These are phyloP conservation scores for Deinandra increscens DNA, from an alignment of 129 eudicot genomes.

Conservation along the genomic window DNA sequence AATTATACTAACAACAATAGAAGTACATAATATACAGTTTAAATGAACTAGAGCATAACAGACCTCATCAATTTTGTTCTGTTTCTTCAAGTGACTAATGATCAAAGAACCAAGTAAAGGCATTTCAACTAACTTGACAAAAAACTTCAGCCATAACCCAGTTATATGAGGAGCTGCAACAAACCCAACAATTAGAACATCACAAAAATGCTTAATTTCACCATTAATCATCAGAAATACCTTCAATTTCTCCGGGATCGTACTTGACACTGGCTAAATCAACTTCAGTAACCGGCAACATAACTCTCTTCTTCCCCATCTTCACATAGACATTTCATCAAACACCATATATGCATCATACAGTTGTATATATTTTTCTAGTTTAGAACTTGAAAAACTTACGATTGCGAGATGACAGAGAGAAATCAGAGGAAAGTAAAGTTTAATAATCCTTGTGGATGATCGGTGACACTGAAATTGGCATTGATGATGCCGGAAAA, in stretches of 20 bases:
- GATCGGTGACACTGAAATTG: slow-evolving; percentile 8
- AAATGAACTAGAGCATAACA: neutral
- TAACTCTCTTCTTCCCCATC: slow-evolving; percentile 67
- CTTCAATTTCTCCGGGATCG: slow-evolving; percentile 48
- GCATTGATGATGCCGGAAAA: slow-evolving; percentile 11
- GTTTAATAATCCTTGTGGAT: neutral
- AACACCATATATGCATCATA: slow-evolving; percentile 25
- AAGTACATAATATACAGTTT: neutral
- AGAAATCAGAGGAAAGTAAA: neutral
- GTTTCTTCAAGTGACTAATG: slow-evolving; percentile 53
- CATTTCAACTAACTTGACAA: slow-evolving; percentile 52
- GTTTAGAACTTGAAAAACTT: slow-evolving; percentile 15
- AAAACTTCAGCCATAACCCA: slow-evolving; percentile 48
- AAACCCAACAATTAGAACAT: slow-evolving; percentile 17
- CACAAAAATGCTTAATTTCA: slow-evolving; percentile 3
- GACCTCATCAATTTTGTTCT: slow-evolving; percentile 70
- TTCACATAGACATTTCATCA: slow-evolving; percentile 36
- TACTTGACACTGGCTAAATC: slow-evolving; percentile 55
- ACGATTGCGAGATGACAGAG: slow-evolving; percentile 14
- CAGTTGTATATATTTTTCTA: neutral
- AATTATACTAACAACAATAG: neutral
- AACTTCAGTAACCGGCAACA: slow-evolving; percentile 73
- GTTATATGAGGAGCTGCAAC: slow-evolving; percentile 75
- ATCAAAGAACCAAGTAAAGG: slow-evolving; percentile 64
- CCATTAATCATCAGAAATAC: slow-evolving; percentile 17